Base-by-base conservation (phyloP, 495 filamentous ascomycete genomes). In the Trichoderma gamsii region DNA sequence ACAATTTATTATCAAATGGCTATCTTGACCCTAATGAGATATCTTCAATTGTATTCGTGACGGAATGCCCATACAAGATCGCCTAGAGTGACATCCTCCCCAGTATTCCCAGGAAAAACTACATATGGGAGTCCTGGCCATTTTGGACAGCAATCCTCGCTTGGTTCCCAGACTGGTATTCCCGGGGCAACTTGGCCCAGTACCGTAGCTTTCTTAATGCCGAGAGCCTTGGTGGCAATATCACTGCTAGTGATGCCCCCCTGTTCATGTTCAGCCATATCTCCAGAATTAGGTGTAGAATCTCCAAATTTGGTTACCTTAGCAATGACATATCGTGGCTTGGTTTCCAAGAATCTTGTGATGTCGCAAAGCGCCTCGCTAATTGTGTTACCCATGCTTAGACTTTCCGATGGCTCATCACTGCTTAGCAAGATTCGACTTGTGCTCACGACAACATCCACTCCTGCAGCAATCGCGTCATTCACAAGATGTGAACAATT, bases 21-120 rank as follows among this genome's bases (percentile, higher is more conserved):
- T 4, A 1, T 29, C 4, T 29, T 29, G 1, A 29, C 29, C 29
- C 29, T 29, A 29, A 1, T 29, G 29, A 29, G 4, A 29, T 29
- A 1, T 29, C 29, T 29, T 29, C 29, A 29, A 29, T 4, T 29
- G 29, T 4, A 29, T 29, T 29, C 29, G 29, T 29, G 29, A 29
- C 29, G 29, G 29, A 29, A 29, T 4, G 29, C 29, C 29, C 29
- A 29, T 5, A 46, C 43, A 2, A 46, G 16, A 46, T 46, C 43
- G 11, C 43, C 16, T 13, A 46, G 43, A 13, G 83, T 82, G 66
- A 75, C 72, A 66, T 84, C 82, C 9, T 77, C 77, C 29, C 83
- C 84, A 15, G 85, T 83, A 75, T 86, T 86, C 13, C 83, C 84
- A n/a, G 84, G 84, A 66, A 86, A 86, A 0, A 85, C 83, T 15